These are phyloP conservation scores for Mycena vulgaris DNA, from an alignment of 768 basidiomycete genomes.

Conservation along the genomic window DNA sequence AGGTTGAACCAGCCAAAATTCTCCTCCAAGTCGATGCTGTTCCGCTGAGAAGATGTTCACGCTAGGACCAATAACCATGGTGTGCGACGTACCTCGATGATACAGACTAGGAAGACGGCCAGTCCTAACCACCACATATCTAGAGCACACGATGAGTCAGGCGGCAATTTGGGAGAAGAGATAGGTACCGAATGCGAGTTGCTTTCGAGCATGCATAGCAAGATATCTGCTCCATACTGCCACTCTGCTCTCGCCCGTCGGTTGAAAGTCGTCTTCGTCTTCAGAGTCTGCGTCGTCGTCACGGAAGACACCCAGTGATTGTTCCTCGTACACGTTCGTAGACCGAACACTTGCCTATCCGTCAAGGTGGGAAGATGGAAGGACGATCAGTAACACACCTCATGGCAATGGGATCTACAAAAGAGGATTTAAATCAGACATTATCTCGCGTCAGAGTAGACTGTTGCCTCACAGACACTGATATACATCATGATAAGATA, in stretches of 20 bases:
- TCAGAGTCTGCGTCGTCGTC: conserved; percentile 66
- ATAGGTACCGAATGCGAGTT: conserved; percentile 89
- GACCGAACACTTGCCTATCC: conserved; percentile 78
- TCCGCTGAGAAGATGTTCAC: conserved; percentile 59
- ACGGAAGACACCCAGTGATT: conserved; percentile 86
- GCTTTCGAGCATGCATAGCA: conserved; percentile 85
- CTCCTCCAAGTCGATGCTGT: conserved; percentile 67
- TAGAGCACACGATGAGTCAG: conserved; percentile 44
- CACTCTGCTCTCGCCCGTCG: conserved; percentile 62
- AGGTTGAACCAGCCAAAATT: conserved; percentile 86
- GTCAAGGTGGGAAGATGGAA: background rate
- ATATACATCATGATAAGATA: conserved; percentile 97
- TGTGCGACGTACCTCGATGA: conserved; percentile 80
- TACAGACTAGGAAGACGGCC: conserved; percentile 91
- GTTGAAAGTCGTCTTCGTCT: conserved; percentile 61
- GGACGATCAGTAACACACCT: conserved; percentile 61
- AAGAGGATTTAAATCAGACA: conserved; percentile 8
- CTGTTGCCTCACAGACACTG: conserved; percentile 74
- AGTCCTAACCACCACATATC: conserved; percentile 98
- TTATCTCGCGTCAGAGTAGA: conserved; percentile 13
- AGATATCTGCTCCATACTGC: conserved; percentile 84
- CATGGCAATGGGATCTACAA: conserved; percentile 83
- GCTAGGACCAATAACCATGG: background rate
- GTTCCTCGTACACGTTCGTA: conserved; percentile 96
- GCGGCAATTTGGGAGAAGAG: background rate